Base-by-base conservation (phyloP, 805 yeast genomes). In the Cyberlindnera petersonii region DNA sequence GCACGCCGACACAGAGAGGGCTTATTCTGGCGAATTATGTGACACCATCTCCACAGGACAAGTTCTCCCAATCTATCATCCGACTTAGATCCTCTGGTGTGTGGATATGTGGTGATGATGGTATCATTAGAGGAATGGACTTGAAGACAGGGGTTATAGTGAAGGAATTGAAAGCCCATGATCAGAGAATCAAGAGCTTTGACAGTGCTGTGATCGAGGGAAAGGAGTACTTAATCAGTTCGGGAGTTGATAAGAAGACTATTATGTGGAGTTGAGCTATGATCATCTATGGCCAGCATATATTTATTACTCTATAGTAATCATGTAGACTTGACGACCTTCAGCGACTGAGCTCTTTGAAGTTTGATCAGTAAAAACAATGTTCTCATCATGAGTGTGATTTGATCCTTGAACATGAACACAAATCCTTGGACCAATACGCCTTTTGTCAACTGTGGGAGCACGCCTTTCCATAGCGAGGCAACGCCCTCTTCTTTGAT, bases 361-460 rank as follows among this genome's bases (percentile, higher is more conserved):
- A 42, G 30, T 21, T 39, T 47, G 6, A 49, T 26, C 11, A 55
- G 21, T 22, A 54, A 33, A 37, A 39, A 54, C 17, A 42, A 28
- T n/a, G 40, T 46, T 45, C 47, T 59, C 47, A 58, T 42, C 10
- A 40, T 27, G 7, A 43, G 11, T 5, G 48, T 52, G 59, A 58
- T 37, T 30, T 55, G 49, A 34, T 52, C 56, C 30, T 68, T 84
- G 62, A 81, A 82, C 80, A 82, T 83, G 56, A 86, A 82, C 51
- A 86, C 68, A 44, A 86, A 66, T 0, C 95, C 95, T 60, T 86
- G 95, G 5, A 86, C 95, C 30, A 86, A 60, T 3, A 86, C 81
- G 1, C 93, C 95, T 66, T 86, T 86, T 27, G 79, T 59, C 42
- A 86, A 68, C 59, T 86, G 95, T 6, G 95, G 95, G 3, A 77